Base-by-base conservation (phyloP, 345 rosid genomes). In the Heritiera littoralis region DNA sequence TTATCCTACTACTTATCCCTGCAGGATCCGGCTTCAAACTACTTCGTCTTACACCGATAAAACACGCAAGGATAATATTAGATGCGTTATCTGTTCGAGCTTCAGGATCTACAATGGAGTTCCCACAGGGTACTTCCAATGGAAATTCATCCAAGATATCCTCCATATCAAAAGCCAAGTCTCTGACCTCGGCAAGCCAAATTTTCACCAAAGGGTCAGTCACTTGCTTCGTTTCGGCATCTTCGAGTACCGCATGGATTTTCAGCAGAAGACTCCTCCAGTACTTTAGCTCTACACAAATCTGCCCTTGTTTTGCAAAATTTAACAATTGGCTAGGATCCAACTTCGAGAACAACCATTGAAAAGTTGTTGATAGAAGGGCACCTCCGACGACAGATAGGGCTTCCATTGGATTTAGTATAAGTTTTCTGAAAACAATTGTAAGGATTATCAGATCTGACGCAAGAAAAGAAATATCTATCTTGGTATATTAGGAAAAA, bases 101-200 rank as follows among this genome's bases (percentile, higher is more conserved):
- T 66, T 66, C 32, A 54, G 63, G 15, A 7, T 61, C 32, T 7
- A 18, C 46, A 45, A 43, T 30, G 64, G 59, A 56, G 40, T 56
- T 56, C 2, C 41, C 12, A 7, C 17, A 15, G n/a, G 20, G 60
- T 56, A 12, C 68, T 30, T 82, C 66, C 0, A 30, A 18, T 8
- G 32, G 68, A 58, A 80, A 41, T 71, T 80, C 54, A 67, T 67
- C 72, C 52, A 67, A 43, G 3, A 67, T 43, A 67, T 67, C 72
- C 10, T 67, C 72, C 72, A 67, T 75, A 9, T 83, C 80, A 46
- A 79, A 83, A 14, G 72, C 58, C 38, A 77, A 61, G 46, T 76
- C 80, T 54, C 74, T 76, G 38, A 79, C 77, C 51, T 83, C 80
- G 6, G 61, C 59, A 48, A 83, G 43, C 85, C 85, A 83, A 28